Percentiles rank a stretch among this genome's conserved stretches.
Evolutionary conservation across 495 filamentous ascomycete genomes (phyloP).

Genomic region (Annulohypoxylon stygium): DNA sequence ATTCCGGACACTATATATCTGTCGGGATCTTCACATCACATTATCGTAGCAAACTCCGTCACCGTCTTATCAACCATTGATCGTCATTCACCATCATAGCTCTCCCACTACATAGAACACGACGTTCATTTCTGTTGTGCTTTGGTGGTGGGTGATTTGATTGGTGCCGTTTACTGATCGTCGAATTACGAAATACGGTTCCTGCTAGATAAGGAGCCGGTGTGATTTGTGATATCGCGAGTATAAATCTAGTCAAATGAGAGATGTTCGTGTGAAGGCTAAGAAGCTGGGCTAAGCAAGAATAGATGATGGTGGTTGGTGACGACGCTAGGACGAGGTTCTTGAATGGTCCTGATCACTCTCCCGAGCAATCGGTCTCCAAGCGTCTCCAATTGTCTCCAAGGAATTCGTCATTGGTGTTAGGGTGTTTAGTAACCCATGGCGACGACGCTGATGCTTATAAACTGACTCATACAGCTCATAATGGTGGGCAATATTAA

Average conservation of each 20-base stretch:
- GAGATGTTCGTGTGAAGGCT: background rate
- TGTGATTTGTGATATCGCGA: conserved; percentile 24
- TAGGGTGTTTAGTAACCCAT: conserved; percentile 16
- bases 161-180: conserved; percentile 26
- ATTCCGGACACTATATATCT: background rate
- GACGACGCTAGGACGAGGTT: conserved; percentile 11
- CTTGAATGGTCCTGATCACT: conserved; percentile 8
- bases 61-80: conserved; percentile 22
- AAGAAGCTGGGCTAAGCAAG: conserved; percentile 7
- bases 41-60: conserved; percentile 7
- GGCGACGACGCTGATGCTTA: conserved; percentile 19
- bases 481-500: conserved; percentile 31
- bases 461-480: conserved; percentile 36
- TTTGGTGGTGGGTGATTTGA: conserved; percentile 12
- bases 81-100: conserved; percentile 16
- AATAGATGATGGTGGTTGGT: conserved; percentile 19
- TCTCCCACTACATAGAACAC: conserved; percentile 6
- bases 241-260: conserved; percentile 14
- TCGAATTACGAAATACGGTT: conserved; percentile 29
- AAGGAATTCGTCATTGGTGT: conserved; percentile 16
- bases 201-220: conserved; percentile 23
- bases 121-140: conserved; percentile 25
- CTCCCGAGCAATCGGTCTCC: conserved; percentile 12
- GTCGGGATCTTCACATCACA: conserved; percentile 24
- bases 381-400: background rate